Base-by-base conservation (phyloP, 805 yeast genomes). In the Saitoella complicata region DNA sequence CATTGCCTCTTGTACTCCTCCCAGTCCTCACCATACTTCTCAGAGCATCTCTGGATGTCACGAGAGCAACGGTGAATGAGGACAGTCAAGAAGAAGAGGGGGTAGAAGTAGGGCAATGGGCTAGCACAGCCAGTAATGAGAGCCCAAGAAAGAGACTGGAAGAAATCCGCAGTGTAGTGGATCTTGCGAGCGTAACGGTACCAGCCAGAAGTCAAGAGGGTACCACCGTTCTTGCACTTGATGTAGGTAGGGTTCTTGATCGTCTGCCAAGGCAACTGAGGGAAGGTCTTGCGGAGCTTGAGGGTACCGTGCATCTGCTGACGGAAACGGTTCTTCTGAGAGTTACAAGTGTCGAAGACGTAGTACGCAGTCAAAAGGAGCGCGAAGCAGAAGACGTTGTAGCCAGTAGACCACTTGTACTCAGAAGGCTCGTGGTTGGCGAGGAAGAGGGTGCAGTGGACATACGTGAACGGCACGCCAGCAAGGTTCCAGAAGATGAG, bases 401-500 rank as follows among this genome's bases (percentile, higher is more conserved):
- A 84, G 6, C 53, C 47, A 37, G 71, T 62, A 5, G 88, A 72
- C 82, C 88, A 76, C 40, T 70, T 62, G 66, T 91, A 91, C 60
- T 83, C 94, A 12, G 66, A 54, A 40, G 97, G 97, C 46, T 83
- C 72, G 63, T 84, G 95, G 66, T 77, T 76, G 53, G 77, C 78
- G 56, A 91, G 66, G 68, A 66, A 91, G 56, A 91, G 69, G 7
- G 95, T 83, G 62, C 93, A 80, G 59, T 86, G 95, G 64, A 96
- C 85, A 68, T 91, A 91, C 38, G 97, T 88, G 76, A 78, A 91
- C 41, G 98, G 98, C 38, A 91, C 98, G 56, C 98, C 98, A 32
- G 96, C 95, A 61, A 91, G 85, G 68, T 91, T 91, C 98, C 98
- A 91, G 71, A 91, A 91, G 55, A 87, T 76, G 53, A 91, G 74